Evolutionary conservation across 257 asterid genomes (phyloP).

Genomic region (Solanum arcanum): DNA sequence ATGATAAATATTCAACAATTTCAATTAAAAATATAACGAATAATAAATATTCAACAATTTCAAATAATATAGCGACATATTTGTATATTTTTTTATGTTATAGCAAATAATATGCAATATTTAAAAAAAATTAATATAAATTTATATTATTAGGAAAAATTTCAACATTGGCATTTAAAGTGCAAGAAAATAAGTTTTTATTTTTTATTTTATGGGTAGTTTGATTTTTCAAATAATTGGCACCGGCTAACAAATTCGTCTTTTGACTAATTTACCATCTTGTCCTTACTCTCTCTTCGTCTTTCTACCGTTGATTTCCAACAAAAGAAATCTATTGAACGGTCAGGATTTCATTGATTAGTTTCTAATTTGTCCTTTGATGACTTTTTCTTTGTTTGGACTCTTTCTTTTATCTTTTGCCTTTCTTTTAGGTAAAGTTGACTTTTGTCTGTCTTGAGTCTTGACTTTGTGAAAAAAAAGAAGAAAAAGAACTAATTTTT

Average conservation of each 20-base stretch:
- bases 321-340: not conserved
- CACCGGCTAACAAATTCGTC: not conserved
- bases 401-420: not conserved
- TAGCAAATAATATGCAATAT: not conserved
- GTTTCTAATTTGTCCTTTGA: not conserved
- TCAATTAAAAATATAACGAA: too few relatives aligned
- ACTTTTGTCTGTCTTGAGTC: not conserved
- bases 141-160: not conserved
- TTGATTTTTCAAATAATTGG: not conserved
- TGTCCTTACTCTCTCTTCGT: not conserved
- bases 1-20: too few relatives aligned
- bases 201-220: not conserved
- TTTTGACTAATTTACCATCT: not conserved
- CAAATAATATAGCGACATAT: too few relatives aligned
- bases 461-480: not conserved
- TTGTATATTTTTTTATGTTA: not conserved
- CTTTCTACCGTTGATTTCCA: not conserved
- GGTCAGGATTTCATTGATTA: not conserved
- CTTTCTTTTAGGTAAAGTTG: not conserved
- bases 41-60: too few relatives aligned
- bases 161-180: not conserved
- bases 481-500: not conserved
- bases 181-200: not conserved
- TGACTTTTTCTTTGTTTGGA: not conserved
- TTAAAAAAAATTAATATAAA: not conserved